Evolutionary conservation across 306 rosid species (phyloP).

Genomic region (Comarum palustre): DNA sequence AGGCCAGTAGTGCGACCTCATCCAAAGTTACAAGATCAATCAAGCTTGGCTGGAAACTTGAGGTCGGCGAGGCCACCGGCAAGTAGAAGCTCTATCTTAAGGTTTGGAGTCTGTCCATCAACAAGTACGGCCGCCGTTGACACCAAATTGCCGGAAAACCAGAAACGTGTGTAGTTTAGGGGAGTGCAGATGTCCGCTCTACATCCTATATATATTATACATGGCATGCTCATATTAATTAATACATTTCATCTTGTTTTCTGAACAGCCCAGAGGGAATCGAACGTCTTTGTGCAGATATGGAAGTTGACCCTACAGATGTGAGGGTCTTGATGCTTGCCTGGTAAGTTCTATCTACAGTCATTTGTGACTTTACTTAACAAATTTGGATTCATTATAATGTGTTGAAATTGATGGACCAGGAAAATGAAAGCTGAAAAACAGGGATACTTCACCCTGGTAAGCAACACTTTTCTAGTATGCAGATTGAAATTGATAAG

Average conservation of each 20-base stretch:
- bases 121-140: too few species aligned
- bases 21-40: too few species aligned
- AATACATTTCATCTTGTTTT: slow-evolving; percentile 15
- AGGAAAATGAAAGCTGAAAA: slow-evolving; percentile 97
- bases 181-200: too few species aligned
- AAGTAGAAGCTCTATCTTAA: too few species aligned
- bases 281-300: slow-evolving; percentile 86
- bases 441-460: slow-evolving; percentile 94
- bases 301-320: slow-evolving; percentile 89
- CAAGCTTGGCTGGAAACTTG: too few species aligned
- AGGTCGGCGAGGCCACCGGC: too few species aligned
- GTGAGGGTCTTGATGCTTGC: slow-evolving; percentile 98
- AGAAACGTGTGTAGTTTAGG: too few species aligned
- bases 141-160: too few species aligned
- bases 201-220: too few species aligned
- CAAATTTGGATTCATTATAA: slow-evolving; percentile 17
- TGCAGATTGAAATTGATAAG: not conserved
- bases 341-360: slow-evolving; percentile 55
- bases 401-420: slow-evolving; percentile 43
- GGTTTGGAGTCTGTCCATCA: too few species aligned
- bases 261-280: slow-evolving; percentile 92
- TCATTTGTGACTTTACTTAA: slow-evolving; percentile 23
- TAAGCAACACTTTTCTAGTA: slow-evolving; percentile 31
- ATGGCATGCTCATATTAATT: not conserved
- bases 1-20: too few species aligned